Base-by-base conservation (phyloP, 2,329 filamentous ascomycete species). In the Paramyrothecium roridum region DNA sequence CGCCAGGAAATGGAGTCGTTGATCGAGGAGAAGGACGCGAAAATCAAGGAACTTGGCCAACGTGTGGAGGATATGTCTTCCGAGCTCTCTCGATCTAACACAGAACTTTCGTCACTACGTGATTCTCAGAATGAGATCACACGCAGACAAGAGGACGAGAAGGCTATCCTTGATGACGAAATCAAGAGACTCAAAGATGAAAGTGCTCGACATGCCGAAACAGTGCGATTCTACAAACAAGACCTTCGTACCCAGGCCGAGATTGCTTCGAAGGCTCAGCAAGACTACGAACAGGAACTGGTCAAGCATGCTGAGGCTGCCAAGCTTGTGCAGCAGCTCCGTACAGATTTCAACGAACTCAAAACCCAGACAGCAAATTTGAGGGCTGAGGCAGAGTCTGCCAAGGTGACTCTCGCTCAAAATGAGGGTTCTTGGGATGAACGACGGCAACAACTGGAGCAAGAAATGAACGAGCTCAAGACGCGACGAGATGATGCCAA, bases 301-400 rank as follows among this genome's bases (percentile, higher is more conserved):
- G 84, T 96, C 65, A 97, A 95, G 76, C 95, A 99, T 73, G 93
- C 93, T 2, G 91, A 97, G 61, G 95, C 93, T n/a, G 91, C 93
- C 13, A 93, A 92, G 73, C 84, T 85, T 37, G 80, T 97, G 16
- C 91, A 96, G 63, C 81, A 81, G 53, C 79, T 96, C 50, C 90
- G 95, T 52, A 79, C 80, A 3, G 91, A 98, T 61, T 84, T 90
- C 71, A 95, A 96, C 65, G 80, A 90, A 62, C 75, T 98, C 58
- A 93, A 91, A 74, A 88, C 89, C 1, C 85, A 96, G 57, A 80
- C 91, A 3, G 87, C 89, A 16, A 83, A 87, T 22, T 80, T 90
- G 65, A 88, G 85, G 66, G 86, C 90, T 1, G 90, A 97, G 68
- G 90, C 91, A 1, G 92, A 98, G 64, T 92, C 91, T 6, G 89